Conservation (phyloP, 164 flowering plant genomes). For the Brasenia schreberi region DNA sequence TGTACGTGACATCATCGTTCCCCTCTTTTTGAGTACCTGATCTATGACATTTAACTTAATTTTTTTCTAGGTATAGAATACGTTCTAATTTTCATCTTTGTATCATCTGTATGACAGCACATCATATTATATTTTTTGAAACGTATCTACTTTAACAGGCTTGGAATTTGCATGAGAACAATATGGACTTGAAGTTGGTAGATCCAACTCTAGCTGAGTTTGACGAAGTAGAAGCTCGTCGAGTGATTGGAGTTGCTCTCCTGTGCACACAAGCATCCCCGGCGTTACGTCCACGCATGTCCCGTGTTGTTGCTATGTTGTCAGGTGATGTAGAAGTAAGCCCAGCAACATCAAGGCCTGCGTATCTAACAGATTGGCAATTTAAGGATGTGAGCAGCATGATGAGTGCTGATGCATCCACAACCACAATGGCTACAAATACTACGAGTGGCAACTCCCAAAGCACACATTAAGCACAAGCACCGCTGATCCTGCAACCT, state of each 20-base stretch:
- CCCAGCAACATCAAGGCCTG: conserved; percentile 20
- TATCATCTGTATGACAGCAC: no score
- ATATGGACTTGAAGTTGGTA: conserved; percentile 22
- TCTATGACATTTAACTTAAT: no score
- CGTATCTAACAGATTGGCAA: conserved; percentile 27
- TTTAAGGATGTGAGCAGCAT: conserved; percentile 22
- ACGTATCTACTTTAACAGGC: conserved; percentile 32
- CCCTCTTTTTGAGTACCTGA: no score
- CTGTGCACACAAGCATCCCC: conserved; percentile 44
- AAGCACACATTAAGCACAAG: no score
- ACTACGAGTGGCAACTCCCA: no score
- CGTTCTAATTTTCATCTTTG: no score
- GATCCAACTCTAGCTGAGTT: conserved; percentile 22
- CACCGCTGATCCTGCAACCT: no score
- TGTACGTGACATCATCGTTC: no score
- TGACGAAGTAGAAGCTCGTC: conserved; percentile 19
- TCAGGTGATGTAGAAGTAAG: conserved; percentile 30
- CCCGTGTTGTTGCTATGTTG: conserved; percentile 33
- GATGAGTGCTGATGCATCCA: conserved; percentile 1
- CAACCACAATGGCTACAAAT: no score
- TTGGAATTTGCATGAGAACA: conserved; percentile 34
- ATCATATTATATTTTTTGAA: no score
- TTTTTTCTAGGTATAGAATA: no score
- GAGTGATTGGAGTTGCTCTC: conserved; percentile 30
- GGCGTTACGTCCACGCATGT: conserved; percentile 26